Base-by-base conservation (phyloP, 495 filamentous ascomycete genomes). In the Bathelium albidoporum region DNA sequence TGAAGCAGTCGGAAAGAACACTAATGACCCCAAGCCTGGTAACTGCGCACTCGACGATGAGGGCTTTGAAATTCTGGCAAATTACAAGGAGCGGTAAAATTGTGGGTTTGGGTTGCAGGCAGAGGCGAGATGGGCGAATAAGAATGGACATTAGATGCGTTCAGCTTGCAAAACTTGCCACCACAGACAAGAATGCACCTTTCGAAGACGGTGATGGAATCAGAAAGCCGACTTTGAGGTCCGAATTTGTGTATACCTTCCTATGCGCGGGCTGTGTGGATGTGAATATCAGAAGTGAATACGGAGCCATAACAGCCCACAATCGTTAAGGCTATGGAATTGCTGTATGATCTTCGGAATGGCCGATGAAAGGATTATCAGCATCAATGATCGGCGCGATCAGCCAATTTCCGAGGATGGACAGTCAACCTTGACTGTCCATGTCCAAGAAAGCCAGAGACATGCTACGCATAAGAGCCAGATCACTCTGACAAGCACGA, bases 21-120 rank as follows among this genome's bases (percentile, higher is more conserved):
- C 74, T 72, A n/a, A 70, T 65, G 1, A 66, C 31, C 14, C 41
- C 65, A 9, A 67, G 32, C 2, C 67, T 65, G 10, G 28, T 18
- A 31, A 69, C 58, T 1, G 67, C 67, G 18, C 67, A 18, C 9
- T 61, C 64, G 20, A 63, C 24, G 61, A 66, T 96, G 39, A 97
- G 78, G 3, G 83, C 82, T 0, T 83, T 77, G 1, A 88, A 92
- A 61, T 75, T 89, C 0, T 89, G 87, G 1, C 91, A 87, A 1
- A 84, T 24, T 55, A n/a, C 4, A 18, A n/a, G 43, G 11, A 49
- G 43, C 3, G 43, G 43, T 3, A 18, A 20, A 20, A 18, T 3
- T 49, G 43, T 49, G 32, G 32, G 31, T 29, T 87, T 79, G 36
- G 82, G 78, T 45, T 80, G n/a, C n/a, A n/a, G 79, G 62, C 74